Percentiles rank a stretch among this genome's conserved stretches.
Evolutionary conservation across 768 basidiomycete species (phyloP).

Genomic region (Lactarius psammicola): DNA sequence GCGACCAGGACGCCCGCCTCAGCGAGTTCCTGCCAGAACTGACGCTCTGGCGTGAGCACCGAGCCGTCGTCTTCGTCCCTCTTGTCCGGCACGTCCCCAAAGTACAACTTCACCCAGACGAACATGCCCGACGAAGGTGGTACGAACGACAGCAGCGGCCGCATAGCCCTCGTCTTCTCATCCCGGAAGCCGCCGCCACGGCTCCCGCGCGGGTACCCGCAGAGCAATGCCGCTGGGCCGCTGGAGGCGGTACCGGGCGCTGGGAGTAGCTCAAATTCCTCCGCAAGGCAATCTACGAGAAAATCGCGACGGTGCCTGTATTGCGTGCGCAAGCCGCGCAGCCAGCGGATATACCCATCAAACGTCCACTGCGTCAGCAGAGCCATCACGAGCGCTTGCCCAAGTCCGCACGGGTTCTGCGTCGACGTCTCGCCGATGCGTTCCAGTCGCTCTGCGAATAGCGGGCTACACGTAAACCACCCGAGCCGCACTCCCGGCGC

Average conservation of each 20-base stretch:
- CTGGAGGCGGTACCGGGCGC: slow-evolving; percentile 36
- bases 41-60: slow-evolving; percentile 50
- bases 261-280: slow-evolving; percentile 58
- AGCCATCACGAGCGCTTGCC: slow-evolving; percentile 61
- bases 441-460: slow-evolving; percentile 74
- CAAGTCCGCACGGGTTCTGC: slow-evolving; percentile 71
- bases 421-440: slow-evolving; percentile 65
- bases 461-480: slow-evolving; percentile 74
- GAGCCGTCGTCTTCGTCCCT: slow-evolving; percentile 30
- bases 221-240: slow-evolving; percentile 46
- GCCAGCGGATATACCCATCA: slow-evolving; percentile 75
- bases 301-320: slow-evolving; percentile 60
- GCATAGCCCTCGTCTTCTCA: slow-evolving; percentile 37
- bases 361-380: slow-evolving; percentile 65
- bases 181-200: slow-evolving; percentile 37
- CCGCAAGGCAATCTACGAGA: slow-evolving; percentile 60
- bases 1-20: slow-evolving; percentile 64
- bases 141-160: slow-evolving; percentile 60
- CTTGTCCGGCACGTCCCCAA: slow-evolving; percentile 53
- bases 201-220: slow-evolving; percentile 38
- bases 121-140: slow-evolving; percentile 85
- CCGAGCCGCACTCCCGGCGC: slow-evolving; percentile 77
- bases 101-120: slow-evolving; percentile 65
- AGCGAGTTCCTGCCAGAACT: slow-evolving; percentile 60
- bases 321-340: slow-evolving; percentile 57